These are phyloP conservation scores for Adenanthera pavonina DNA, from an alignment of 306 rosid species.

Conservation along the genomic window DNA sequence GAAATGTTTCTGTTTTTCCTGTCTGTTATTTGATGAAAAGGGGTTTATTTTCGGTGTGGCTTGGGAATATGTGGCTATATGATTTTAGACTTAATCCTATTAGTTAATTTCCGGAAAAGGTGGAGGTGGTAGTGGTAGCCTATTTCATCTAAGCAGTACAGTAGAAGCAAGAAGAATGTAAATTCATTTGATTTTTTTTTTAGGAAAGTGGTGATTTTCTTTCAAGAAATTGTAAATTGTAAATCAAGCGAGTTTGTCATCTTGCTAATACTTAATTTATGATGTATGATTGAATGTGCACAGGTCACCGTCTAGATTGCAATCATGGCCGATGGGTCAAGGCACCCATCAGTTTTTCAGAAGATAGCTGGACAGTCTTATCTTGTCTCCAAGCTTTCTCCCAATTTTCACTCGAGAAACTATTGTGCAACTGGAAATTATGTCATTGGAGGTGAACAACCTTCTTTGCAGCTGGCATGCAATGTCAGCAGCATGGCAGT, in stretches of 20 bases:
- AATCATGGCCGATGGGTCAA: slow-evolving; percentile 72
- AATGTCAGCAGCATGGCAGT: slow-evolving; percentile 51
- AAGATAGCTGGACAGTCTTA: slow-evolving; percentile 72
- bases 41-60: background rate
- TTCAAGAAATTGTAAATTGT: background rate
- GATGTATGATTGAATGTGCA: slow-evolving; percentile 11
- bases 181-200: slow-evolving; percentile 3
- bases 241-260: no score
- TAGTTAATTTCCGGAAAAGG: background rate
- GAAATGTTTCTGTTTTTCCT: background rate
- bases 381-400: slow-evolving; percentile 69
- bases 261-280: background rate
- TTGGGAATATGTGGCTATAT: background rate
- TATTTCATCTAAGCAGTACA: background rate
- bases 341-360: slow-evolving; percentile 72
- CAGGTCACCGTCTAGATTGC: slow-evolving; percentile 58
- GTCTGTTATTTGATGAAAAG: background rate
- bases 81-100: background rate
- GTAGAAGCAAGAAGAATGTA: background rate
- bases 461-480: slow-evolving; percentile 28
- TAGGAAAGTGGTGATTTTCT: no score
- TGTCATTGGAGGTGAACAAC: slow-evolving; percentile 46
- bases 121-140: background rate
- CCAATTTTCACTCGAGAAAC: slow-evolving; percentile 45
- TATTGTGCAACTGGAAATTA: slow-evolving; percentile 38